Evolutionary conservation across 1,284 basidiomycete genomes (phyloP), one percentile per base, ranked within the genome.

Genomic region (Inonotus hispidus): DNA sequence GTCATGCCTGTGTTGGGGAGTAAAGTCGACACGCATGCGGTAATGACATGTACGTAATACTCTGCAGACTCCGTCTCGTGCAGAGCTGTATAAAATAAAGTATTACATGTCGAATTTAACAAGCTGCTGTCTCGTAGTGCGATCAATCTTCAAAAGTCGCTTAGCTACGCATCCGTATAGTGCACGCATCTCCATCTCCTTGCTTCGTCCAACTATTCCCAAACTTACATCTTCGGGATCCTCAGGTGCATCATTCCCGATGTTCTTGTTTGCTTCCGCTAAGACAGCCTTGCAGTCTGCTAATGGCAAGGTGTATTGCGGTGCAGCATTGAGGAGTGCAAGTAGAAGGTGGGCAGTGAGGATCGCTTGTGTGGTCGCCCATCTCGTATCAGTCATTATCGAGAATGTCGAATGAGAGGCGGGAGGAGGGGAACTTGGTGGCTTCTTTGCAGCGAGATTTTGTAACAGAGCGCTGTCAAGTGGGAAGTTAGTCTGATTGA

Each of bases 81-180:
- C n/a, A n/a, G n/a, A n/a, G n/a, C n/a, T n/a, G n/a, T n/a, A n/a
- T n/a, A n/a, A n/a, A n/a, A n/a, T 21, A 49, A 49, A 25, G n/a
- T 43, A 43, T 21, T 43, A 43, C 16, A 43, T 43, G 16, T 43
- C 41, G 70, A 90, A 90, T 64, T 80, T 80, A 23, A 90, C 86
- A 7, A 84, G 76, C 70, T 91, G 88, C 68, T 88, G 87, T 39
- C 86, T 79, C 10, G 82, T 80, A 29, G 85, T 82, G 53, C 89
- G 76, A 56, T 91, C 88, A 64, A 91, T 89, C 71, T 83, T 87
- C 62, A 91, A 70, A 55, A 91, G 72, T 60, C 87, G 77, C 73
- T 90, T 91, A 23, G 85, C 86, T 11, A 90, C 85, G 67, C 88
- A 70, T n/a, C 68, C 70, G 53, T 71, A 71, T 35, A 71, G 59